phyloP scores from a whole-genome alignment of 108 stramenopile genomes.

The Skeletonema menzelii region DNA sequence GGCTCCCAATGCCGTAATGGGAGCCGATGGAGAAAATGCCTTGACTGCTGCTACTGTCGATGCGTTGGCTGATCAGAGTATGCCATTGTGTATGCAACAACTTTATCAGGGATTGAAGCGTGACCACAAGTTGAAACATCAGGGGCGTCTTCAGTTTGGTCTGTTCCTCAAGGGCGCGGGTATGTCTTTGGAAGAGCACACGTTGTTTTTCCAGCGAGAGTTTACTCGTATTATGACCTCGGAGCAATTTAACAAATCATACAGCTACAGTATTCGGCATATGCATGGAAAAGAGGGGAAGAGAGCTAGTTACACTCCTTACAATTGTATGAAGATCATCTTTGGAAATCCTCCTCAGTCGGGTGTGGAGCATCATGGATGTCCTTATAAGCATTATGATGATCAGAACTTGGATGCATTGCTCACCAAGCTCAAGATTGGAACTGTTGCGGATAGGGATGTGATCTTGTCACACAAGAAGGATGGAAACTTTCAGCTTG shows the following conservation, averaged over 20 bases:
- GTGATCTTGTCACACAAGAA: conserved; percentile 75
- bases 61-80: conserved; percentile 57
- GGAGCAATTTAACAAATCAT: conserved; percentile 93
- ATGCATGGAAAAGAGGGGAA: conserved; percentile 99
- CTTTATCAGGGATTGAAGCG: conserved; percentile 78
- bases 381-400: conserved; percentile 94
- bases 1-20: conserved; percentile 32
- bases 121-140: conserved; percentile 94
- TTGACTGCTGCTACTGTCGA: conserved; percentile 76
- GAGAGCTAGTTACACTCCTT: conserved; percentile 88
- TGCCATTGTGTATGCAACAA: conserved; percentile 97
- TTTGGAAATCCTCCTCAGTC: conserved; percentile 73
- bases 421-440: conserved; percentile 64
- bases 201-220: conserved; percentile 90
- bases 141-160: conserved; percentile 95
- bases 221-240: conserved; percentile 78
- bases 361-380: conserved; percentile 94
- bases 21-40: conserved; percentile 24
- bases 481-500: conserved; percentile 87
- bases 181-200: conserved; percentile 90
- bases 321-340: conserved; percentile 93
- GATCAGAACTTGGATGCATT: conserved; percentile 70
- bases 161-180: conserved; percentile 98
- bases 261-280: conserved; percentile 96
- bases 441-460: conserved; percentile 59